Base-by-base conservation (phyloP, 2,329 filamentous ascomycete species). In the Alternaria ethzedia region DNA sequence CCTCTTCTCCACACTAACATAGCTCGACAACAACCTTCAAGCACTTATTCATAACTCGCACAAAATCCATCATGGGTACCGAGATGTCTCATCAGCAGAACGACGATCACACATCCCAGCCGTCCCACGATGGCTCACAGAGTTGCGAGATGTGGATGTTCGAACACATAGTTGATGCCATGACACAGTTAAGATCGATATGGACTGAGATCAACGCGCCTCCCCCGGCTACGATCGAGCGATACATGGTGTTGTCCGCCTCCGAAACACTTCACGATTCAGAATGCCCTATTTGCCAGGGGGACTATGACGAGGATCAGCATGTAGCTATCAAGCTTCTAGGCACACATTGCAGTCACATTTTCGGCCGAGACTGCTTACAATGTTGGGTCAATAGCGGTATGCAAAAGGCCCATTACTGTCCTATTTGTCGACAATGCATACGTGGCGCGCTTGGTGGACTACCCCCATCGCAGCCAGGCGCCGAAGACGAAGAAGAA, bases 371-470 rank as follows among this genome's bases (percentile, higher is more conserved):
- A n/a, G 13, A 20, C 12, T 63, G 55, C 30, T 47, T 63, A 9
- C 55, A 63, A 36, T 15, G 13, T n/a, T 59, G 60, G 55, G 43
- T 63, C n/a, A 55, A 59, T 17, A 51, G 55, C 12, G 32, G 45
- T 12, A 41, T 41, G 36, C 15, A 41, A 10, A 41, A 41, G 15
- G 36, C 36, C n/a, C 36, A 41, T 41, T 41, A 41, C 36, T 41
- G 36, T 41, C 36, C 36, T 41, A 17, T 10, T 11, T 41, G 36
- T 41, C 36, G 36, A 2, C 36, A 41, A 41, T 17, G 36, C 36
- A 41, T 41, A 17, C 36, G n/a, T 41, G 36, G 36, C n/a, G 36
- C 36, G 36, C 36, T 41, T 41, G 3, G 36, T 41, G 36, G 15
- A 41, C 36, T 41, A 41, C 36, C 36, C 9, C 36, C n/a, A 41